phyloP scores from a whole-genome alignment of 208 protist species.

The Endotrypanum monterogeii region DNA sequence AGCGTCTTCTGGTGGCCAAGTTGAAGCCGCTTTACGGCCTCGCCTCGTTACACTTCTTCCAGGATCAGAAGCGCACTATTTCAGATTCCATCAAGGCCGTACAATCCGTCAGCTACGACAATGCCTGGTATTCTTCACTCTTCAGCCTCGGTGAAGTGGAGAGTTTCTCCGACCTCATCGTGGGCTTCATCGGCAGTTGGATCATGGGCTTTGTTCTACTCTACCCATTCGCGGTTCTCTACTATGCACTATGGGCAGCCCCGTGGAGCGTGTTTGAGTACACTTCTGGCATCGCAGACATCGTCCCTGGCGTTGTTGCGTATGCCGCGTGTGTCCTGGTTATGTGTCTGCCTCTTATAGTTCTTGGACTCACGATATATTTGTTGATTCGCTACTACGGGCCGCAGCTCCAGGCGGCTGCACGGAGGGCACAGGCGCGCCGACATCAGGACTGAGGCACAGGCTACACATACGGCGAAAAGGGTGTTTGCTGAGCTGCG shows the following conservation, averaged over 20 bases:
- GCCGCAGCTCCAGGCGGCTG: slow-evolving; percentile 29
- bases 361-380: slow-evolving; percentile 43
- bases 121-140: slow-evolving; percentile 82
- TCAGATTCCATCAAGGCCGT: slow-evolving; percentile 51
- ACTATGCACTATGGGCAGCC: slow-evolving; percentile 82
- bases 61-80: slow-evolving; percentile 79
- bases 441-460: slow-evolving; percentile 18
- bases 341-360: slow-evolving; percentile 66
- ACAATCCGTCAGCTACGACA: slow-evolving; percentile 77
- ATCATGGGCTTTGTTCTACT: slow-evolving; percentile 75
- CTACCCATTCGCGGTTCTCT: slow-evolving; percentile 83
- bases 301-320: slow-evolving; percentile 59
- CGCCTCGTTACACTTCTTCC: slow-evolving; percentile 68
- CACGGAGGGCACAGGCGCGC: slow-evolving; percentile 29
- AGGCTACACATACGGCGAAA: not conserved
- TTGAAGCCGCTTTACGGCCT: slow-evolving; percentile 90
- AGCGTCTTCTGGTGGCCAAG: slow-evolving; percentile 72
- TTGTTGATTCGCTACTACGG: slow-evolving; percentile 41
- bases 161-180: slow-evolving; percentile 75
- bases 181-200: slow-evolving; percentile 83
- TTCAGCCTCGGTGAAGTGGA: slow-evolving; percentile 70
- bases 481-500: not conserved
- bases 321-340: slow-evolving; percentile 62
- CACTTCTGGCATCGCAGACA: slow-evolving; percentile 54
- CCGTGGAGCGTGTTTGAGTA: slow-evolving; percentile 83